Percentiles rank a stretch among this genome's conserved stretches.
Conservation (phyloP, 2,329 filamentous ascomycete species). For the Clarireedia sp. region DNA sequence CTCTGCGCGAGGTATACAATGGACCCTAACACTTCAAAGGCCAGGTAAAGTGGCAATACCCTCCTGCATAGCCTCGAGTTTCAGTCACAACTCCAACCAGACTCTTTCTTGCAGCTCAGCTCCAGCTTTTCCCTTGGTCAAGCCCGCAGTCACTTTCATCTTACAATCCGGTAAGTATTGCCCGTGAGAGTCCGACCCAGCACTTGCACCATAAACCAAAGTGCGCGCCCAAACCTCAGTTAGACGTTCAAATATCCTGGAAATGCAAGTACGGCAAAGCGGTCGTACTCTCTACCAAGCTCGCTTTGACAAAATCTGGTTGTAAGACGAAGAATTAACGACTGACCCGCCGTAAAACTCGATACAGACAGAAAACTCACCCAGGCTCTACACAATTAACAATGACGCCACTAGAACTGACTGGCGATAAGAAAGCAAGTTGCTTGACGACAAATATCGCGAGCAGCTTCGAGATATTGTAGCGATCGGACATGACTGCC, state of each 20-base stretch:
- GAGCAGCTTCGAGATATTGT: conserved; percentile 39
- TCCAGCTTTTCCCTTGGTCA: background rate
- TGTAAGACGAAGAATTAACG: background rate
- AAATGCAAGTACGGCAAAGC: background rate
- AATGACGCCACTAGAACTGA: background rate
- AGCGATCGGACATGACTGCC: conserved; percentile 24
- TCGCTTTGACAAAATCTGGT: background rate
- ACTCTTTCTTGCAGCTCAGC: background rate
- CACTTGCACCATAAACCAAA: conserved; percentile 31
- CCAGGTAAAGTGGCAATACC: background rate
- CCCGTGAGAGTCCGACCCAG: conserved; percentile 38
- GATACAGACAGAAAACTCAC: background rate
- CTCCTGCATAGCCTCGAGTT: background rate
- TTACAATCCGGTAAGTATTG: conserved; percentile 35
- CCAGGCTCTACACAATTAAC: background rate
- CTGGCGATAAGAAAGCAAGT: conserved; percentile 23
- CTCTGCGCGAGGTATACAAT: too few relatives aligned
- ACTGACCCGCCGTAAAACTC: background rate
- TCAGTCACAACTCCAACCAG: background rate
- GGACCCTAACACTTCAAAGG: too few relatives aligned
- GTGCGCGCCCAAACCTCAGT: conserved; percentile 42
- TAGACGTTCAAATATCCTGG: conserved; percentile 29
- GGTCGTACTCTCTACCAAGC: background rate
- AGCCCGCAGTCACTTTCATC: background rate
- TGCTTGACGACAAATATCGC: conserved; percentile 37